Base-by-base conservation (phyloP, 805 yeast species). In the Starmerella lactis-condensi region DNA sequence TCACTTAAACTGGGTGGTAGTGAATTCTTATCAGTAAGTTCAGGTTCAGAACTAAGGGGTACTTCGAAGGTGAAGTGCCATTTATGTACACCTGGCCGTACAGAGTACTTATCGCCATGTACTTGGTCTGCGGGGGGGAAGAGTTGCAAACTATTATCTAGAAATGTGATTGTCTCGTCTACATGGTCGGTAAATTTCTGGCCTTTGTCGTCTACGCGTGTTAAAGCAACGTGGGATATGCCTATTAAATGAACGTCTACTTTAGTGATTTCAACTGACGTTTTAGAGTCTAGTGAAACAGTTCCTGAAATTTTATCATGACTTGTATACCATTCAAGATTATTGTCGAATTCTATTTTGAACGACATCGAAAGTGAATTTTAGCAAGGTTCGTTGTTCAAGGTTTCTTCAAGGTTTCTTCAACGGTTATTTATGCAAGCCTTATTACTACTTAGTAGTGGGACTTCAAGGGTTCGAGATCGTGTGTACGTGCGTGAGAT, bases 191-290 rank as follows among this genome's bases (percentile, higher is more conserved):
- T 29, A 31, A 39, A 39, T 28, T 35, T 34, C 20, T 39, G 44
- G 22, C 47, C 44, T 18, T 33, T 39, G 26, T 37, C 49, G 26
- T 38, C 39, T 17, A 33, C 35, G n/a, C 39, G 28, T n/a, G 35
- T 39, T 10, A 66, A 38, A 51, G 72, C 39, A 50, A 77, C 38
- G 56, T 77, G 35, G 81, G 85, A 60, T 76, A 83, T 61, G 65
- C 68, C 49, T 62, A 74, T 58, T 38, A 58, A 28, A 70, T 70
- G 43, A 56, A 61, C 46, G 64, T 64, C 77, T 76, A 60, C 31
- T 20, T 31, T 22, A 21, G 26, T 21, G 22, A 43, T 24, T 22
- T 37, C 38, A 8, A 31, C 20, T 14, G 30, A 24, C 9, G 29
- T 26, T 13, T 14, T 13, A 11, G 37, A 28, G 9, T 38, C 36